Evolutionary conservation across 176 grass and related monocot genomes (phyloP).

Genomic region (Oryza glumipatula): DNA sequence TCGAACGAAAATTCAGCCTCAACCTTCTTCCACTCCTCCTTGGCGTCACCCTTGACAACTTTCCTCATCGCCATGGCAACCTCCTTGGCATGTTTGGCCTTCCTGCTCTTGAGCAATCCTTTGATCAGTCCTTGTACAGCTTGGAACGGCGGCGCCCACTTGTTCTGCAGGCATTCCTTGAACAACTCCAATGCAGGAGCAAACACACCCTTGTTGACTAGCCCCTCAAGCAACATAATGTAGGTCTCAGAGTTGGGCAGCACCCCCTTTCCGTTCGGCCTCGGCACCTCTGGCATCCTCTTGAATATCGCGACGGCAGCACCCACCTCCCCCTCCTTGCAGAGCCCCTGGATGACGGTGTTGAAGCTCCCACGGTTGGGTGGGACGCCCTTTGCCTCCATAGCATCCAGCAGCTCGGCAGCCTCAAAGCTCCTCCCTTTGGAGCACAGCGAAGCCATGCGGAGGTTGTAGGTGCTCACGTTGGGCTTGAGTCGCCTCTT

Average conservation of each 20-base stretch:
- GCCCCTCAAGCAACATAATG: constrained; percentile 51
- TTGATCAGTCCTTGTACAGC: constrained; percentile 55
- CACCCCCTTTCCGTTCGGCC: constrained; percentile 43
- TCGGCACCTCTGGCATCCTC: constrained; percentile 58
- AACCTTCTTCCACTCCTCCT: constrained; percentile 73
- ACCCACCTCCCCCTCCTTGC: constrained; percentile 57
- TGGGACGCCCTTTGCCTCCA: constrained; percentile 43
- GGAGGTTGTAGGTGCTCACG: constrained; percentile 65
- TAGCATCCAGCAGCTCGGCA: constrained; percentile 59
- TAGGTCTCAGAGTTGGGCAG: constrained; percentile 67
- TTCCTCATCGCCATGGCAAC: constrained; percentile 54
- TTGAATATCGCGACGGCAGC: constrained; percentile 58
- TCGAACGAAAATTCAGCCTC: constrained; percentile 51
- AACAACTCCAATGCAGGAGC: constrained; percentile 55
- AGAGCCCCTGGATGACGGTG: constrained; percentile 60
- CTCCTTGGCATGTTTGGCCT: constrained; percentile 64
- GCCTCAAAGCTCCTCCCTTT: constrained; percentile 67
- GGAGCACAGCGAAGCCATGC: constrained; percentile 56
- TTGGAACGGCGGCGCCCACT: constrained; percentile 70
- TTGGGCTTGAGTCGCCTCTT: constrained; percentile 46
- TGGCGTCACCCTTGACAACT: constrained; percentile 52
- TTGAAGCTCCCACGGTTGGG: constrained; percentile 61
- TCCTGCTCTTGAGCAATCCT: constrained; percentile 62
- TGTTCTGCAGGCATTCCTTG: constrained; percentile 64
- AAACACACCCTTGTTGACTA: constrained; percentile 60